Base-by-base conservation (phyloP, 768 basidiomycete species). In the Rhizopogon vesiculosus region DNA sequence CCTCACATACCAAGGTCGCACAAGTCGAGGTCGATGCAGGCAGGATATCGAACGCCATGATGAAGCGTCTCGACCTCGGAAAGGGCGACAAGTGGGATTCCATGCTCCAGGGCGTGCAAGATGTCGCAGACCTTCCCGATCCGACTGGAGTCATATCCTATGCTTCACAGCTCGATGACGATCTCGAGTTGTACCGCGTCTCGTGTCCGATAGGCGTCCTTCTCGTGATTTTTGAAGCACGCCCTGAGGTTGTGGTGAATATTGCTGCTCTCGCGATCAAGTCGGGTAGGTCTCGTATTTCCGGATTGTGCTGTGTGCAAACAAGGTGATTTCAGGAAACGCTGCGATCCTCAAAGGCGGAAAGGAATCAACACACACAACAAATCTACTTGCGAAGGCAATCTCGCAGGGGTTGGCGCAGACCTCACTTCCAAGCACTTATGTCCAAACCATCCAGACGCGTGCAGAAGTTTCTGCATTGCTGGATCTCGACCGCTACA, bases 341-440 rank as follows among this genome's bases (percentile, higher is more conserved):
- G 89, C 94, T 19, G 96, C 95, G 8, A 98, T 99, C 56, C 74
- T 98, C 31, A 98, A 99, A 72, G 96, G 97, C 9, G 97, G 97
- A 6, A 98, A 96, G 68, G 97, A 99, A 68, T 98, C 96, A 4
- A 82, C 82, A 46, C 76, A 84, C 55, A 97, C 97, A 1, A 81
- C 93, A 3, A 69, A 77, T 5, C 74, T 93, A 28, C 81, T 99
- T 35, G 83, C 93, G 2, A 74, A 82, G 59, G 84, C 91, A 45
- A 98, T 98, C 61, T 83, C 89, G 15, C 69, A 78, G 12, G 94
- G 92, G 1, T 75, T 98, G 28, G 72, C 82, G 2, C 82, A 80
- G 45, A 92, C 94, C 0, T 71, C 81, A 2, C 75, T 98, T 5
- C 91, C 93, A 0, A 74, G 74, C 9, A 81, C 87, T 3, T 97